These are phyloP conservation scores for Coemansia sp. DNA, from an alignment of 192 early-diverging fungal genomes.

Conservation along the genomic window DNA sequence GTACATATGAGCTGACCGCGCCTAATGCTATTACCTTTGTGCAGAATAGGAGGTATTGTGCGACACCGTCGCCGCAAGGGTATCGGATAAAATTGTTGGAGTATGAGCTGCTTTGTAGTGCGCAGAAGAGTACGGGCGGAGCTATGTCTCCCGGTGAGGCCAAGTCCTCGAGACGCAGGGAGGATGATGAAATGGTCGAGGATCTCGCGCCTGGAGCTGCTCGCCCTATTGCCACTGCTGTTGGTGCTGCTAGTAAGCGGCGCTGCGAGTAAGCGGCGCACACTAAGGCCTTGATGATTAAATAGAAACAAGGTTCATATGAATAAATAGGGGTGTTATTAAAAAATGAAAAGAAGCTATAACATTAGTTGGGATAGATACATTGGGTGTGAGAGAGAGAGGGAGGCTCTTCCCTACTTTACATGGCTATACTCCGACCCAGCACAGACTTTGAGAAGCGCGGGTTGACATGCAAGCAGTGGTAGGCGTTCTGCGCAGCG, in stretches of 20 bases:
- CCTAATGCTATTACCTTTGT: slow-evolving; percentile 79
- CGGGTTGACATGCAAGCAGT: slow-evolving; percentile 44
- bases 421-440: slow-evolving; percentile 3
- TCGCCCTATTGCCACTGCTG: slow-evolving; percentile 13
- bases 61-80: slow-evolving; percentile 47
- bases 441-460: slow-evolving; percentile 19
- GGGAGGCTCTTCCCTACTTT: neutral
- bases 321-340: neutral
- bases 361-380: slow-evolving; percentile 8
- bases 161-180: slow-evolving; percentile 21
- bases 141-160: neutral
- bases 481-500: slow-evolving; percentile 26
- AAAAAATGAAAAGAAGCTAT: neutral
- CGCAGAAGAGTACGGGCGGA: slow-evolving; percentile 7
- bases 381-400: neutral
- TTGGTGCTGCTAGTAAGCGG: neutral
- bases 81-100: slow-evolving; percentile 51
- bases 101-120: slow-evolving; percentile 54
- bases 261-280: slow-evolving; percentile 7
- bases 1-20: slow-evolving; percentile 67
- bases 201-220: neutral
- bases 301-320: neutral
- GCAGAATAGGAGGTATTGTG: slow-evolving; percentile 84
- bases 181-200: slow-evolving; percentile 22
- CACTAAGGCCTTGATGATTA: neutral